A percentile compares a stretch with the other conserved stretches of the same genome.
Evolutionary conservation across 2,329 filamentous ascomycete genomes (phyloP).

Genomic region (Akanthomyces dipterigenus): DNA sequence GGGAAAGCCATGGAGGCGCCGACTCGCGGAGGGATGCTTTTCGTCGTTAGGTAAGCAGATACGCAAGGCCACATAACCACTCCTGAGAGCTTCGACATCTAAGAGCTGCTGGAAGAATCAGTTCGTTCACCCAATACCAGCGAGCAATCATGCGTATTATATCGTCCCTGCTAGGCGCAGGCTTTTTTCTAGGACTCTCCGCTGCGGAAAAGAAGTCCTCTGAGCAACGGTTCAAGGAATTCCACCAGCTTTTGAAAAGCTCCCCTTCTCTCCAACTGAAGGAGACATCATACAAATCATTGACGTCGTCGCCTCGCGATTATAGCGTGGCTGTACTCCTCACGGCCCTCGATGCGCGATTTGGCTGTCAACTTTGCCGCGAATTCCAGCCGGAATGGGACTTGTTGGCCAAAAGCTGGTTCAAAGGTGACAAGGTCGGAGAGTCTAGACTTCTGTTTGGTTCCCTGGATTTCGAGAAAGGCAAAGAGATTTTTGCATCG

Average conservation of each 20-base stretch:
- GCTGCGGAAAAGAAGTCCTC: conserved; percentile 59
- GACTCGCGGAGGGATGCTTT: too few relatives aligned
- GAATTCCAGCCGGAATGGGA: conserved; percentile 96
- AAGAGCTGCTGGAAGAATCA: neutral
- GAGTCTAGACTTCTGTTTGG: conserved; percentile 70
- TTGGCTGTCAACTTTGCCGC: conserved; percentile 77
- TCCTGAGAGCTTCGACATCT: neutral
- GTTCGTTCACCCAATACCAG: neutral
- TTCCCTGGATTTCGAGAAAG: conserved; percentile 81
- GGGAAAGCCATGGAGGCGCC: neutral
- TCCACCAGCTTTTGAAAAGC: conserved; percentile 59
- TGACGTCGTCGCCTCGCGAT: conserved; percentile 74
- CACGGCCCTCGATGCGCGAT: conserved; percentile 77
- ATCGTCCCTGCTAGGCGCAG: conserved; percentile 53
- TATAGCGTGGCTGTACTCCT: conserved; percentile 77
- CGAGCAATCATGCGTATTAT: conserved; percentile 61
- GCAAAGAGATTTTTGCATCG: conserved; percentile 78
- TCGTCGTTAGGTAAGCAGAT: conserved; percentile 9
- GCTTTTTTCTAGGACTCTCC: conserved; percentile 54
- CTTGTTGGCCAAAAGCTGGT: conserved; percentile 78
- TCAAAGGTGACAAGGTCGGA: conserved; percentile 69
- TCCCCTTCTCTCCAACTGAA: conserved; percentile 68
- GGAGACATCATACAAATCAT: conserved; percentile 65
- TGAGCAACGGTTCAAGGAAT: conserved; percentile 62
- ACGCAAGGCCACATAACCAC: conserved; percentile 10